Evolutionary conservation across 768 basidiomycete species (phyloP).

Genomic region (Russula sp.): DNA sequence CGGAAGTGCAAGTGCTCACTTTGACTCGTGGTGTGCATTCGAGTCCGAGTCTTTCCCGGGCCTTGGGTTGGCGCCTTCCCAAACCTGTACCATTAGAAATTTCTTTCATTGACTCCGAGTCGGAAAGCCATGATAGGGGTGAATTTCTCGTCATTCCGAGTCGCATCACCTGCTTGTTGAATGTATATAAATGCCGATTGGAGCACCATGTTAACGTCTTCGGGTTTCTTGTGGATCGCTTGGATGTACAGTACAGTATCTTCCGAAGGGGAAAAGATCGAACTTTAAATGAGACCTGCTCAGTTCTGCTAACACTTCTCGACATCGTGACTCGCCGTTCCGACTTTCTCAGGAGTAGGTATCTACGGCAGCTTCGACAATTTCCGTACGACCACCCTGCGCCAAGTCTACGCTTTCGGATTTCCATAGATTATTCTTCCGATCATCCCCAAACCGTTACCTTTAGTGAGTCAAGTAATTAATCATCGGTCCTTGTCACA

Average conservation of each 20-base stretch:
- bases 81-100: too few relatives aligned
- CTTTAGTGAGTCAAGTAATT: too few relatives aligned
- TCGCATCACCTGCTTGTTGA: too few relatives aligned
- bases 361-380: neutral
- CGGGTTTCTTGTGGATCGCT: neutral
- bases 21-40: too few relatives aligned
- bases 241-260: neutral
- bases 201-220: neutral
- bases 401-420: neutral
- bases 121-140: too few relatives aligned
- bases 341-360: neutral
- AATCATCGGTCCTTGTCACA: conserved; percentile 4
- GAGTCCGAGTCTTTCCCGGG: too few relatives aligned
- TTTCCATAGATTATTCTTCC: conserved; percentile 12
- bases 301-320: conserved; percentile 1
- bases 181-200: too few relatives aligned
- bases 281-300: neutral
- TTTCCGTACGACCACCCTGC: neutral
- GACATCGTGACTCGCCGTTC: neutral
- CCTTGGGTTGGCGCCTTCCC: too few relatives aligned
- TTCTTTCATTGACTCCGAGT: too few relatives aligned
- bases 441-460: conserved; percentile 9
- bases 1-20: too few relatives aligned
- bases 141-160: too few relatives aligned
- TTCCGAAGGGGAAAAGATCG: neutral